phyloP scores from a whole-genome alignment of 1,284 basidiomycete species.

The Pulveroboletus ridleyi region DNA sequence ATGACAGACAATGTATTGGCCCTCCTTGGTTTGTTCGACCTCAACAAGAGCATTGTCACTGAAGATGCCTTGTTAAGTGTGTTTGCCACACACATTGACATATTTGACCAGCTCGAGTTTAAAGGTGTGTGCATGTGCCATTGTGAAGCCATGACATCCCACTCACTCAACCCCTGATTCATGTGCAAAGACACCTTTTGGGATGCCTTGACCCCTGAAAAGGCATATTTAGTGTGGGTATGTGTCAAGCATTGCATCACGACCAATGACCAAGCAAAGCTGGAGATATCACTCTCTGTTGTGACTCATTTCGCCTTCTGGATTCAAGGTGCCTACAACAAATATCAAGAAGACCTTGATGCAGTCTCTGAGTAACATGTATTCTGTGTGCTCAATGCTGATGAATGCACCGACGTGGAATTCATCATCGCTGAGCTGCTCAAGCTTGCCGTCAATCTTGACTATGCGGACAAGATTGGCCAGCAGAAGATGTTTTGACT shows the following conservation, averaged over 20 bases:
- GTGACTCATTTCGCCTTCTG: constrained; percentile 90
- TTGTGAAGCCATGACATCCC: background rate
- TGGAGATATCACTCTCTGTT: constrained; percentile 86
- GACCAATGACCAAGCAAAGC: constrained; percentile 66
- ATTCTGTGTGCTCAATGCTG: constrained; percentile 48
- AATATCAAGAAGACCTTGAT: constrained; percentile 59
- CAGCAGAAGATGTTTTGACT: constrained; percentile 91
- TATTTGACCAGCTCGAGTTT: constrained; percentile 75
- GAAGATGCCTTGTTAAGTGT: constrained; percentile 75
- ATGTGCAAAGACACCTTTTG: constrained; percentile 72
- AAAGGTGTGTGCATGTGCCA: constrained; percentile 56
- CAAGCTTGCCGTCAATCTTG: constrained; percentile 82
- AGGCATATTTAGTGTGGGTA: constrained; percentile 86
- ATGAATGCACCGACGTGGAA: constrained; percentile 51
- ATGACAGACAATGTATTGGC: constrained; percentile 58
- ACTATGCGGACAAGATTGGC: constrained; percentile 96
- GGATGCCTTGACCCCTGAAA: constrained; percentile 80
- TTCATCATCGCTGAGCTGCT: constrained; percentile 87
- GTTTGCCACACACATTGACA: constrained; percentile 64
- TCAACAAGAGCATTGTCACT: constrained; percentile 62
- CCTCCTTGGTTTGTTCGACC: constrained; percentile 71
- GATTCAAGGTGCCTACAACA: constrained; percentile 84
- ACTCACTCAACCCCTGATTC: background rate
- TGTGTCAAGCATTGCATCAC: constrained; percentile 84
- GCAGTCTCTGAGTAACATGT: constrained; percentile 50